Conservation (phyloP, 2,329 filamentous ascomycete genomes). For the Cryoendolithus antarcticus region DNA sequence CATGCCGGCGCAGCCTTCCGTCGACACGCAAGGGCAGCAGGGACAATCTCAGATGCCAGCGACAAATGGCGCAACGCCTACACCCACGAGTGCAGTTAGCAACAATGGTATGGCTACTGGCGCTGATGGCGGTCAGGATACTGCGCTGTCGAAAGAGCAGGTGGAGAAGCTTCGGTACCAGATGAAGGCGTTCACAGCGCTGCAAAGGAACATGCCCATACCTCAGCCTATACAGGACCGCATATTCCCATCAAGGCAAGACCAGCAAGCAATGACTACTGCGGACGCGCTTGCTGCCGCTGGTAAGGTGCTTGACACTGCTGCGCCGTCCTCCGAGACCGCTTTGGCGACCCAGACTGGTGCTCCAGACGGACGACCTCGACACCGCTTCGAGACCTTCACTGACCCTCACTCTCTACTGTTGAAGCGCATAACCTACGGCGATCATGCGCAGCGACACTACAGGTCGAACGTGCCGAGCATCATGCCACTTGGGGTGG, state of each 20-base stretch:
- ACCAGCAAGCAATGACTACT: conserved; percentile 35
- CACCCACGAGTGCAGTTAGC: no score
- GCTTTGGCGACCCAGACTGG: conserved; percentile 28
- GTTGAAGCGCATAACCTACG: conserved; percentile 55
- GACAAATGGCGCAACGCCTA: conserved; percentile 1
- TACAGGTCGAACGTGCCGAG: conserved; percentile 73
- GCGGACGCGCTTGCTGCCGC: conserved; percentile 30
- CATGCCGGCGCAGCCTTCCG: conserved; percentile 26
- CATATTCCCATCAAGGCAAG: conserved; percentile 61
- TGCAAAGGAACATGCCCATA: conserved; percentile 77
- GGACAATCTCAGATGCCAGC: conserved; percentile 9
- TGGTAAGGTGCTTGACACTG: conserved; percentile 40
- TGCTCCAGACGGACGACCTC: conserved; percentile 18
- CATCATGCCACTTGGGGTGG: conserved; percentile 77
- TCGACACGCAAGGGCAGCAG: conserved; percentile 13
- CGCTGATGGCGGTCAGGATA: conserved; percentile 6
- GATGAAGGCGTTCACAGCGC: conserved; percentile 79
- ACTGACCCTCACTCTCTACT: conserved; percentile 57
- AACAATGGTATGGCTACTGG: conserved; percentile 1
- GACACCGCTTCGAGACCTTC: conserved; percentile 55
- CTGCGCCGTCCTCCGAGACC: conserved; percentile 28
- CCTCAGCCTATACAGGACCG: conserved; percentile 68
- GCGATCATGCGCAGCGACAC: conserved; percentile 62
- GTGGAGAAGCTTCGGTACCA: conserved; percentile 68
- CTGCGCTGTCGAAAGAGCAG: conserved; percentile 57